A percentile compares a stretch with the other conserved stretches of the same genome.
phyloP scores from a whole-genome alignment of 2,329 filamentous ascomycete genomes.

The Lachnellula suecica region DNA sequence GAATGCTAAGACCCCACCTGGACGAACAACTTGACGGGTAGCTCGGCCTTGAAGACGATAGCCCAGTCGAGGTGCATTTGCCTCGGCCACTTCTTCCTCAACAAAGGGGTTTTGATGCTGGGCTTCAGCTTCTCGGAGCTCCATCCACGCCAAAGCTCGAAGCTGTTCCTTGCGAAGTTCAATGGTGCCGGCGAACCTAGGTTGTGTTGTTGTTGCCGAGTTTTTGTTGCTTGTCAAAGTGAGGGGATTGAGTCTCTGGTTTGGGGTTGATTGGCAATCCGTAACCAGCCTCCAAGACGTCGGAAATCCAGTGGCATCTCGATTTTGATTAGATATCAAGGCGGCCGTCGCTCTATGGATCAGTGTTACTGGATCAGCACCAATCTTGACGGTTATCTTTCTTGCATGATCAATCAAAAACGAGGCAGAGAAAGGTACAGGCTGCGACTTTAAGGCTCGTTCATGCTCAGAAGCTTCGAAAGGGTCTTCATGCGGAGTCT shows the following conservation, averaged over 20 bases:
- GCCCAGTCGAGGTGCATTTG: constrained; percentile 44
- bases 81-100: constrained; percentile 58
- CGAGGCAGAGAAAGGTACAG: constrained; percentile 41
- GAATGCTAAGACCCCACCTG: constrained; percentile 63
- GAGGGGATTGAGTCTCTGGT: constrained; percentile 31
- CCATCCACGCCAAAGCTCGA: constrained; percentile 60
- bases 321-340: neutral
- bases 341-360: constrained; percentile 39
- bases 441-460: constrained; percentile 46
- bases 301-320: constrained; percentile 23
- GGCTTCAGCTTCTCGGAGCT: constrained; percentile 52
- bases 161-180: constrained; percentile 51
- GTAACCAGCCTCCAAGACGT: constrained; percentile 47
- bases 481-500: constrained; percentile 50
- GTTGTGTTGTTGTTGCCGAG: constrained; percentile 26
- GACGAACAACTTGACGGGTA: constrained; percentile 39
- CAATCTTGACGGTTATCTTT: constrained; percentile 38
- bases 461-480: constrained; percentile 50
- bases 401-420: constrained; percentile 32
- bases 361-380: constrained; percentile 41
- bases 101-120: constrained; percentile 43
- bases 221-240: neutral
- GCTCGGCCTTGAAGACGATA: constrained; percentile 59
- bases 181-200: constrained; percentile 29
- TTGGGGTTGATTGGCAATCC: constrained; percentile 38